A percentile compares a stretch with the other conserved stretches of the same genome.
These are phyloP conservation scores for Digitaria exilis DNA, from an alignment of 202 grass and related monocot genomes.

Conservation along the genomic window DNA sequence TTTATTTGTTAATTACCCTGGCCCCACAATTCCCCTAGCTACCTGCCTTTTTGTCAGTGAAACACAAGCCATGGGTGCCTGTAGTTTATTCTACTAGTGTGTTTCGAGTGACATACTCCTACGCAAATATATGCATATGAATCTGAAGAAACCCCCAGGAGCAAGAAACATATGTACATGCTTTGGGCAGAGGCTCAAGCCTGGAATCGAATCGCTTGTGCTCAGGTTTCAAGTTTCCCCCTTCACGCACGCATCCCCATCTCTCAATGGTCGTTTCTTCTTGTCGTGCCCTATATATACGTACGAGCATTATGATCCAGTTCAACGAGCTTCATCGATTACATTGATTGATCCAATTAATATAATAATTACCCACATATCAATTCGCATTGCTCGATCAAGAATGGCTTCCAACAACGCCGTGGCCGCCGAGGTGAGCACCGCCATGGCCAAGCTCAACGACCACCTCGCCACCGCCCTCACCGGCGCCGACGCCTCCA, in stretches of 20 bases:
- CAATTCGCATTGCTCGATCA: background rate
- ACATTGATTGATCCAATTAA: background rate
- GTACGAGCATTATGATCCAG: too few relatives aligned
- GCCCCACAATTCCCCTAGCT: background rate
- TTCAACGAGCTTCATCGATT: background rate
- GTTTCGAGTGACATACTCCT: background rate
- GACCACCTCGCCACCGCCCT: conserved; percentile 46
- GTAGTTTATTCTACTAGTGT: background rate
- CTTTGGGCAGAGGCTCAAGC: conserved; percentile 8
- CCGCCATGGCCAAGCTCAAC: conserved; percentile 63
- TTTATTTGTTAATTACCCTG: background rate
- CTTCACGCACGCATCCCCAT: background rate
- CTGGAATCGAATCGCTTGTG: conserved; percentile 38
- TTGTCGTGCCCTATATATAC: background rate
- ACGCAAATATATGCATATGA: background rate
- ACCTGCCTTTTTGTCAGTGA: background rate
- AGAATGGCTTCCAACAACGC: conserved; percentile 13
- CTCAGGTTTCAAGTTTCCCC: conserved; percentile 17
- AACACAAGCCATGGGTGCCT: too few relatives aligned
- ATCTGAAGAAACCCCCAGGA: background rate
- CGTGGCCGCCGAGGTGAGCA: conserved; percentile 42
- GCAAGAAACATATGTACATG: background rate
- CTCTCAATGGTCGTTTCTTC: background rate
- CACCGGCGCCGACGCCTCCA: background rate
- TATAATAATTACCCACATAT: too few relatives aligned